Percentiles rank a stretch among this genome's conserved stretches.
phyloP scores from a whole-genome alignment of 2,329 filamentous ascomycete species.

The Fonsecaea multimorphosa region DNA sequence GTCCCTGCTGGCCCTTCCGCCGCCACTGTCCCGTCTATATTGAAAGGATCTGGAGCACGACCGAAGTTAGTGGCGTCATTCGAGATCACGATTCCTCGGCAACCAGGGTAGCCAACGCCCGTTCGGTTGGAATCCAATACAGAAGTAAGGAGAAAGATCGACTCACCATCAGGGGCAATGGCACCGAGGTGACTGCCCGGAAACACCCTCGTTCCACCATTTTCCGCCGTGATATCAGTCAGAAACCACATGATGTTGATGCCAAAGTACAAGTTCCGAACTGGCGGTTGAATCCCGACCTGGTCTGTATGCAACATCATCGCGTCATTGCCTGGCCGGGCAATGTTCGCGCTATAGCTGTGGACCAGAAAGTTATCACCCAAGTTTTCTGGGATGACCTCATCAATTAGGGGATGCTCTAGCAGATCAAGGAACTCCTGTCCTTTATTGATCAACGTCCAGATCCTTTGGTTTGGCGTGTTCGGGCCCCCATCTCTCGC shows the following conservation, averaged over 20 bases:
- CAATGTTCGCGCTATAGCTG: conserved; percentile 30
- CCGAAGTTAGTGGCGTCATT: not conserved
- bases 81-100: not conserved
- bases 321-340: conserved; percentile 25
- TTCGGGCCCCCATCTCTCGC: conserved; percentile 19
- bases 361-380: conserved; percentile 23
- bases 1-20: conserved; percentile 29
- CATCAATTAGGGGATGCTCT: conserved; percentile 28
- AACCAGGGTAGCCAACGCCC: not conserved
- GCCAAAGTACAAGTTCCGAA: conserved; percentile 19
- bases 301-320: conserved; percentile 31
- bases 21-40: conserved; percentile 23
- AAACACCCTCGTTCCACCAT: conserved; percentile 26
- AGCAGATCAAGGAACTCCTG: conserved; percentile 27
- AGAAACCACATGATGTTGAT: conserved; percentile 32
- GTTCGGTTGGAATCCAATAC: not conserved
- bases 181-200: conserved; percentile 27
- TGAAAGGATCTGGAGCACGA: conserved; percentile 18
- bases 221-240: conserved; percentile 24
- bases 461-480: conserved; percentile 27
- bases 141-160: not conserved
- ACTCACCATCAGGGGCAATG: conserved; percentile 21
- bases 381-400: conserved; percentile 24
- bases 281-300: conserved; percentile 25
- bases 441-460: conserved; percentile 29